phyloP scores from a whole-genome alignment of 2,329 filamentous ascomycete genomes.

The Sporothrix dimorphospora region DNA sequence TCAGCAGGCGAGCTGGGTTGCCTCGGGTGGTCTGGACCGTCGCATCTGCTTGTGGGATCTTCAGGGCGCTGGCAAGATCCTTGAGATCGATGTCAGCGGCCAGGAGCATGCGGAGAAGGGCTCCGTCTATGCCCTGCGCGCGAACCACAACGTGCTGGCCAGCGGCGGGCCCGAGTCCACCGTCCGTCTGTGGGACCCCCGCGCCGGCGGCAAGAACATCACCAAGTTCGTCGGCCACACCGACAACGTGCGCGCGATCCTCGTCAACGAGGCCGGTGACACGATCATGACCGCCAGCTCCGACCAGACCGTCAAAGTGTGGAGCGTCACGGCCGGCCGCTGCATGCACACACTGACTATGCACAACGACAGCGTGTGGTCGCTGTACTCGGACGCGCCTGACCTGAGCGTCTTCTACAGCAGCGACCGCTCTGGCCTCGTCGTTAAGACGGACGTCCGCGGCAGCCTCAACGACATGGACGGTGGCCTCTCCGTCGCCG shows the following conservation, averaged over 20 bases:
- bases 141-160: slow-evolving; percentile 78
- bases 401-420: slow-evolving; percentile 91
- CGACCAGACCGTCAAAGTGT: slow-evolving; percentile 96
- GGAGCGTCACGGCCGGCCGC: slow-evolving; percentile 91
- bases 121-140: slow-evolving; percentile 88
- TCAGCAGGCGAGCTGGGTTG: slow-evolving; percentile 74
- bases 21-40: slow-evolving; percentile 89
- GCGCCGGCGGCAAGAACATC: slow-evolving; percentile 77
- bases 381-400: slow-evolving; percentile 85
- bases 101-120: slow-evolving; percentile 88
- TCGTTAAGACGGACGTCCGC: slow-evolving; percentile 95
- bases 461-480: slow-evolving; percentile 74
- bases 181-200: slow-evolving; percentile 88
- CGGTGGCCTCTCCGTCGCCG: slow-evolving; percentile 78
- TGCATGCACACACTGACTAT: slow-evolving; percentile 99
- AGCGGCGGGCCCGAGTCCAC: slow-evolving; percentile 94
- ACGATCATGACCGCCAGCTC: slow-evolving; percentile 93
- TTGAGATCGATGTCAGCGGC: slow-evolving; percentile 83
- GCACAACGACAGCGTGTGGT: slow-evolving; percentile 99
- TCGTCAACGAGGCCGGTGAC: slow-evolving; percentile 86
- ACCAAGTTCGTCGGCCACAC: slow-evolving; percentile 98
- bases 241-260: slow-evolving; percentile 87
- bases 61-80: slow-evolving; percentile 79
- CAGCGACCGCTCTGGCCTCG: slow-evolving; percentile 84
- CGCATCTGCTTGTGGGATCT: slow-evolving; percentile 95